phyloP scores from a whole-genome alignment of 192 early-diverging fungal species.

The Backusella psychrophila region DNA sequence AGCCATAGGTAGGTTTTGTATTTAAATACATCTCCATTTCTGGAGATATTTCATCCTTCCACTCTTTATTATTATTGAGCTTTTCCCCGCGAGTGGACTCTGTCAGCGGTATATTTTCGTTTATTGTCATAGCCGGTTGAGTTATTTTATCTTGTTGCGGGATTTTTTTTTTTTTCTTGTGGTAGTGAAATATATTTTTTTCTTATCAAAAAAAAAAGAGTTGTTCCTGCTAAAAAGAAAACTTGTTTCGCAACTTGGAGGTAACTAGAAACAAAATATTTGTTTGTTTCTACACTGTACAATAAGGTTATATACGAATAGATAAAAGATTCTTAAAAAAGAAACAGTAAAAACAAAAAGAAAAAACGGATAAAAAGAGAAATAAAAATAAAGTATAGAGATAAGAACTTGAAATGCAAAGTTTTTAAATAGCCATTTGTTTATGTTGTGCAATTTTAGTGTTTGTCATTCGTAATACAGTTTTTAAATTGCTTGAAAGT shows the following conservation, averaged over 20 bases:
- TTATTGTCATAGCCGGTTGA: background rate
- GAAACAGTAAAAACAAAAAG: background rate
- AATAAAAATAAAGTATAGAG: background rate
- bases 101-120: constrained; percentile 22
- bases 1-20: constrained; percentile 63
- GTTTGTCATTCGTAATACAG: background rate
- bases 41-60: constrained; percentile 44
- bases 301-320: background rate
- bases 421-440: constrained; percentile 3
- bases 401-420: background rate
- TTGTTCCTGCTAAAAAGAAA: background rate
- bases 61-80: constrained; percentile 10
- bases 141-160: background rate
- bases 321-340: background rate
- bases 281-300: background rate
- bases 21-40: constrained; percentile 55
- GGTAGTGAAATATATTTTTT: background rate
- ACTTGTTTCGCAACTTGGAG: background rate
- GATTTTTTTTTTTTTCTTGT: background rate
- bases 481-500: background rate
- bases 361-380: background rate
- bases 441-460: constrained; percentile 6
- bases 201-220: background rate
- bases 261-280: background rate
- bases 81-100: background rate